Evolutionary conservation across 2,329 filamentous ascomycete species (phyloP), one percentile per base, ranked within the genome.

Genomic region (Calonectria honghensis): DNA sequence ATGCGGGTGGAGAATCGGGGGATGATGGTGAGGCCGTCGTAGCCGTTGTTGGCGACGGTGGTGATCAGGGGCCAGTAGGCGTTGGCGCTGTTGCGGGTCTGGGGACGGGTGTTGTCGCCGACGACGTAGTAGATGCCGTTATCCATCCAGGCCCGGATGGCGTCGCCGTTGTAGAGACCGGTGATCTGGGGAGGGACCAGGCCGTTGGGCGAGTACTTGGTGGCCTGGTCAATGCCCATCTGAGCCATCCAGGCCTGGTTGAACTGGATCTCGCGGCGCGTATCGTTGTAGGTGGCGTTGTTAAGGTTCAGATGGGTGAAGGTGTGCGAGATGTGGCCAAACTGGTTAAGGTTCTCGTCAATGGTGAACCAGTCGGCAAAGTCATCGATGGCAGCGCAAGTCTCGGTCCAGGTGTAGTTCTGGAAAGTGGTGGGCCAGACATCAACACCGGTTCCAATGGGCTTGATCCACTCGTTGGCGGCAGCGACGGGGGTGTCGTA

Each of bases 181-280:
- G 75, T 77, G 13, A 77, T 77, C n/a, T 75, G 75, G n/a, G 76
- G 76, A 7, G 76, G 76, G 0, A 77, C 64, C 10, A 77, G 51
- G 14, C 76, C 75, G 4, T 74, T 66, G 14, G 68, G 39, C 1
- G 76, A 77, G 39, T 70, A 77, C 24, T 54, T 73, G 11, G 18
- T 52, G n/a, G 76, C 75, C 45, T 77, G 39, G 14, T 77, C 76
- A 24, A 77, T 77, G 20, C 76, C 76, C 68, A 75, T 75, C 63
- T 77, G 75, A 9, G 63, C 66, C 76, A 77, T 75, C 76, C 76
- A 77, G 13, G 73, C 75, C 18, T 74, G 76, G 32, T 77, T 77
- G 52, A 75, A 77, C 64, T 77, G 70, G 29, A 77, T 77, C 45
- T 77, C 76, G 6, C 76, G 75, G 20, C 57, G 63, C 24, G 75